Evolutionary conservation across 371 early-diverging fungal genomes (phyloP).

Genomic region (Mucor mucedo): DNA sequence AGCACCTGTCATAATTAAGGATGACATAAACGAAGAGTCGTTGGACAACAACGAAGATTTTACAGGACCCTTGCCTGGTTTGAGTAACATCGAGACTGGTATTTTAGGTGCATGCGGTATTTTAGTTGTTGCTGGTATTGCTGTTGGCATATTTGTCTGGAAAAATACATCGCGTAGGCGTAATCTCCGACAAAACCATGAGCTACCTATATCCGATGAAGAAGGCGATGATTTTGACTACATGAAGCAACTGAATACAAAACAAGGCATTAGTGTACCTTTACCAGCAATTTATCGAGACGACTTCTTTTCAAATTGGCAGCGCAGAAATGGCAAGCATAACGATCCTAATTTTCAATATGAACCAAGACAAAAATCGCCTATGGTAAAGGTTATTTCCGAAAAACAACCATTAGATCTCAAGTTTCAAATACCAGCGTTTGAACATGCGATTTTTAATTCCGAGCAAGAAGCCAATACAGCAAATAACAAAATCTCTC

Average conservation of each 20-base stretch:
- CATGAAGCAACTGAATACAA: neutral
- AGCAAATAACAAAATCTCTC: neutral
- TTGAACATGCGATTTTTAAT: neutral
- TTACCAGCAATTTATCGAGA: neutral
- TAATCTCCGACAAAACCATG: slow-evolving; percentile 5
- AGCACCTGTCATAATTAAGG: neutral
- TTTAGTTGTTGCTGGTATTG: slow-evolving; percentile 26
- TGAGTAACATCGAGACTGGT: slow-evolving; percentile 20
- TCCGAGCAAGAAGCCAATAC: neutral
- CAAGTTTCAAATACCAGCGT: slow-evolving; percentile 4
- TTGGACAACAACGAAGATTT: neutral
- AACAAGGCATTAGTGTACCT: neutral
- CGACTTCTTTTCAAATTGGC: slow-evolving; percentile 9
- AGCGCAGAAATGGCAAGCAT: neutral
- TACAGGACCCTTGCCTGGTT: slow-evolving; percentile 3
- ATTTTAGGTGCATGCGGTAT: slow-evolving; percentile 21
- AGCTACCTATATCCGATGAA: neutral
- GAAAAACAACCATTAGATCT: neutral
- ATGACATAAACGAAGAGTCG: neutral
- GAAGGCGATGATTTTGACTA: neutral
- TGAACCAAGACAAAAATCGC: slow-evolving; percentile 1
- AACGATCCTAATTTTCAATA: neutral
- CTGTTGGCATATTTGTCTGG: slow-evolving; percentile 28
- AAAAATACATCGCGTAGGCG: slow-evolving; percentile 15
- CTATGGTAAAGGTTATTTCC: slow-evolving; percentile 5